Conservation (phyloP, 164 flowering plant species). For the Aristolochia fimbriata region DNA sequence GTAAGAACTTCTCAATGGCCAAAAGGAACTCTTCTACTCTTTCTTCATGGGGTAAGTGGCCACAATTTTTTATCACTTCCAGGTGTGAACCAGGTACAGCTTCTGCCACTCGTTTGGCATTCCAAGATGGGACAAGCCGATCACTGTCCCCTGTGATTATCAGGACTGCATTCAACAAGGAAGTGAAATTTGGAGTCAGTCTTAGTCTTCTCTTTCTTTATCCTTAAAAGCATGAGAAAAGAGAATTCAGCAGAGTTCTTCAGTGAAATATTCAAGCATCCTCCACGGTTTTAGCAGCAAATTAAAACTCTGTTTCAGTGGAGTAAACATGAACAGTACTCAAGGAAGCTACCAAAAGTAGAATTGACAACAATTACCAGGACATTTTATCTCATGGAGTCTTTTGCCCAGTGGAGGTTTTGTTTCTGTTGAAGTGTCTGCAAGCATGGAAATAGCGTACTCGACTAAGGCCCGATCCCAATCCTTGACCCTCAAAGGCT, state of each 20-base stretch:
- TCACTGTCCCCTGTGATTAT: conserved; percentile 80
- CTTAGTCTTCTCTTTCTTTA: too few species aligned
- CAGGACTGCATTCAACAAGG: conserved; percentile 36
- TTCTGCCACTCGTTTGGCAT: conserved; percentile 55
- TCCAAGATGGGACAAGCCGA: conserved; percentile 85
- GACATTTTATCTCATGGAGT: conserved; percentile 71
- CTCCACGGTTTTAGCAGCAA: too few species aligned
- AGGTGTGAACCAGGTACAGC: conserved; percentile 61
- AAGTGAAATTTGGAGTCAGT: too few species aligned
- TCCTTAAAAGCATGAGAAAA: too few species aligned
- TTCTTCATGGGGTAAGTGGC: conserved; percentile 96
- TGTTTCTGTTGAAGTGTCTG: conserved; percentile 35
- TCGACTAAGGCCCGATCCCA: conserved; percentile 90
- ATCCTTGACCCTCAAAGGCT: conserved; percentile 70
- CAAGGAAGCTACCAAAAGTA: neutral
- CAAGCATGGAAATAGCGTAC: conserved; percentile 51
- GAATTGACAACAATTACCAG: conserved; percentile 39
- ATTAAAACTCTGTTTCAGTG: too few species aligned
- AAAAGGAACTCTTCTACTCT: conserved; percentile 58
- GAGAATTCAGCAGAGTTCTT: too few species aligned
- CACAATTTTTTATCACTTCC: conserved; percentile 73
- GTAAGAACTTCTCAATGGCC: conserved; percentile 49
- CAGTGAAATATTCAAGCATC: too few species aligned
- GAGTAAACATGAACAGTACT: too few species aligned
- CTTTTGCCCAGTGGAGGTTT: conserved; percentile 52